A percentile compares a stretch with the other conserved stretches of the same genome.
Evolutionary conservation across 2,329 filamentous ascomycete species (phyloP).

Genomic region (Septoria petroselini): DNA sequence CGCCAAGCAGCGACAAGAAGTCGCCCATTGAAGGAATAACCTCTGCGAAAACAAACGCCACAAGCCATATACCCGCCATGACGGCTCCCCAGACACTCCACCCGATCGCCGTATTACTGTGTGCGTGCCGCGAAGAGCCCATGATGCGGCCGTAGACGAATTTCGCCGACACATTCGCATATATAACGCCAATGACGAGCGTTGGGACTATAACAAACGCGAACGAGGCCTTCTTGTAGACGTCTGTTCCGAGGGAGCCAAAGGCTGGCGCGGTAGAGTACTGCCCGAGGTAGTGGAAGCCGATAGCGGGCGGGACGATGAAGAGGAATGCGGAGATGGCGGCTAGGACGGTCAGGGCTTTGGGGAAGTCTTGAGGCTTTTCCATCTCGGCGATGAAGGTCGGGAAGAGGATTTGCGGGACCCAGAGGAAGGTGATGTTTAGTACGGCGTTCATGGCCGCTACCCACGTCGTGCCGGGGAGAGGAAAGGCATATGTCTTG

Average conservation of each 20-base stretch:
- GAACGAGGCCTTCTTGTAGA: constrained; percentile 51
- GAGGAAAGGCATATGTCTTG: constrained; percentile 49
- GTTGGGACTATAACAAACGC: constrained; percentile 53
- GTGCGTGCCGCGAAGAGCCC: constrained; percentile 45
- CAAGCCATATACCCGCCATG: constrained; percentile 45
- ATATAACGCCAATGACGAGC: constrained; percentile 50
- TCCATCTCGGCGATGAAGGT: constrained; percentile 54
- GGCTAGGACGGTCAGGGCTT: constrained; percentile 48
- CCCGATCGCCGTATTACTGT: constrained; percentile 49
- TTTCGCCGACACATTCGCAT: constrained; percentile 50
- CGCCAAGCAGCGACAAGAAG: constrained; percentile 49
- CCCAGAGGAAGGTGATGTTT: constrained; percentile 49
- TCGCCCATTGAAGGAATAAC: constrained; percentile 52
- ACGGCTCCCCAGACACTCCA: constrained; percentile 47
- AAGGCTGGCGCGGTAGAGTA: constrained; percentile 52
- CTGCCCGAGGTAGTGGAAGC: constrained; percentile 50
- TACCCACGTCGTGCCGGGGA: constrained; percentile 48
- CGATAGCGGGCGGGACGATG: constrained; percentile 50
- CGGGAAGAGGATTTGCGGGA: constrained; percentile 53
- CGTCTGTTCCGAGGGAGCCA: constrained; percentile 44
- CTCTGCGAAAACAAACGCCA: constrained; percentile 50
- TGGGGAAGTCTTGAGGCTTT: constrained; percentile 51
- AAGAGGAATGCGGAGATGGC: constrained; percentile 49
- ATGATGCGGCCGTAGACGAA: constrained; percentile 49
- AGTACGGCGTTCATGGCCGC: constrained; percentile 51